Evolutionary conservation across 2,329 filamentous ascomycete species (phyloP).

Genomic region (Ustilaginoidea virens): DNA sequence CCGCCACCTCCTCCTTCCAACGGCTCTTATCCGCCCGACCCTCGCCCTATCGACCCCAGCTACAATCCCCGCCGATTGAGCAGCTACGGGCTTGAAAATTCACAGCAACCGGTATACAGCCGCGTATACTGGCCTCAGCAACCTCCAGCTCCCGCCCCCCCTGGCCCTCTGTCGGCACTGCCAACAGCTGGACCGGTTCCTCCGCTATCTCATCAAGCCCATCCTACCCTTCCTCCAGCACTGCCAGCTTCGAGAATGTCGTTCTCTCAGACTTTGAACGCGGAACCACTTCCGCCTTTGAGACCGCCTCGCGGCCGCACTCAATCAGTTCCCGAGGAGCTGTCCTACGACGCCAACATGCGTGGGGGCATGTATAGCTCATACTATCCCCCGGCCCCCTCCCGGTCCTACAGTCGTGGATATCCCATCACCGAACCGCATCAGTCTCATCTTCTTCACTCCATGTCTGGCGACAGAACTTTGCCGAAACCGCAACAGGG

Average conservation of each 20-base stretch:
- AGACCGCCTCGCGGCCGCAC: slow-evolving; percentile 21
- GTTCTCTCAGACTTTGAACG: slow-evolving; percentile 18
- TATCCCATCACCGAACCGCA: slow-evolving; percentile 14
- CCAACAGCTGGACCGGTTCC: slow-evolving; percentile 3
- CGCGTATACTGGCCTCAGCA: slow-evolving; percentile 20
- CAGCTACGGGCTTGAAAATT: slow-evolving; percentile 14
- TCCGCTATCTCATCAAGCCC: slow-evolving; percentile 9
- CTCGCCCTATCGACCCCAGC: slow-evolving; percentile 16
- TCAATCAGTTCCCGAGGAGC: slow-evolving; percentile 19
- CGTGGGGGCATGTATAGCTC: slow-evolving; percentile 13
- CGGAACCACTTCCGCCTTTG: slow-evolving; percentile 22
- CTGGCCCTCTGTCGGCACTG: slow-evolving; percentile 1
- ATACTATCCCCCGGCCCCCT: slow-evolving; percentile 17
- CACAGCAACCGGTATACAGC: slow-evolving; percentile 10
- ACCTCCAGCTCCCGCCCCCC: slow-evolving; percentile 6
- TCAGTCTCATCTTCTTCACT: slow-evolving; percentile 14
- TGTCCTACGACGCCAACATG: slow-evolving; percentile 16
- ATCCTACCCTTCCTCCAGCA: slow-evolving; percentile 12
- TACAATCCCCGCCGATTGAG: slow-evolving; percentile 17
- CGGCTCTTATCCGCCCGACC: slow-evolving; percentile 13
- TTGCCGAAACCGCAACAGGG: slow-evolving; percentile 18
- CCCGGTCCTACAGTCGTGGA: slow-evolving; percentile 16
- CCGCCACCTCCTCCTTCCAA: slow-evolving; percentile 6
- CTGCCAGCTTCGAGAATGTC: slow-evolving; percentile 16
- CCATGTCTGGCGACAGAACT: slow-evolving; percentile 17